Base-by-base conservation (phyloP, 345 rosid genomes). In the Euclidium syriacum region DNA sequence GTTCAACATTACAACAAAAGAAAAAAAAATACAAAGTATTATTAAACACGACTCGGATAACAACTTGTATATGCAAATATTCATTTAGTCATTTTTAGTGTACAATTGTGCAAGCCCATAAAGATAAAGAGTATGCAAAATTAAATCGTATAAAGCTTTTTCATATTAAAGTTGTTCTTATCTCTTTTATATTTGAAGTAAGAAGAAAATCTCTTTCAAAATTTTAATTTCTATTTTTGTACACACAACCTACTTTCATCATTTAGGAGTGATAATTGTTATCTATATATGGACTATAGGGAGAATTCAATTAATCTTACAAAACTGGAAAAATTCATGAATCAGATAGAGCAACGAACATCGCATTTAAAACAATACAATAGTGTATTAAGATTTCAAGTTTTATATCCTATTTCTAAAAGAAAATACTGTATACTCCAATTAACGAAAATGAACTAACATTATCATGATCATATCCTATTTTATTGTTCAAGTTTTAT, bases 201-300 rank as follows among this genome's bases (percentile, higher is more conserved):
- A 46, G 20, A 52, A 44, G 19, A 26, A 69, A 69, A 34, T 19
- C 16, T 52, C 41, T 43, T 53, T 8, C 53, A 24, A 44, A 62
- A 15, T 36, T 52, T 6, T 24, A 27, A 12, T 62, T 53, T 53
- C 74, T 47, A 53, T 70, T 53, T 62, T 38, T 53, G 74, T 53
- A 47, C 63, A 22, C 38, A 53, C 63, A 44, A 53, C 49, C 51
- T 26, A 43, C 17, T 53, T 46, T 53, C 57, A 47, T 49, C 51
- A 53, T 53, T 32, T 18, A 52, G 44, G 73, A 35, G 19, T 52
- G 55, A 62, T 62, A 62, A 62, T 44, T 62, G 68, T 40, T 53
- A 15, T 62, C 49, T 7, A 19, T 22, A 38, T 26, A 18, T 10
- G 22, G 34, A 62, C 53, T 25, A 3, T 15, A 7, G 29, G 68